Evolutionary conservation across 805 yeast genomes (phyloP), one percentile per base, ranked within the genome.

Genomic region (Wickerhamomyces mucosus): DNA sequence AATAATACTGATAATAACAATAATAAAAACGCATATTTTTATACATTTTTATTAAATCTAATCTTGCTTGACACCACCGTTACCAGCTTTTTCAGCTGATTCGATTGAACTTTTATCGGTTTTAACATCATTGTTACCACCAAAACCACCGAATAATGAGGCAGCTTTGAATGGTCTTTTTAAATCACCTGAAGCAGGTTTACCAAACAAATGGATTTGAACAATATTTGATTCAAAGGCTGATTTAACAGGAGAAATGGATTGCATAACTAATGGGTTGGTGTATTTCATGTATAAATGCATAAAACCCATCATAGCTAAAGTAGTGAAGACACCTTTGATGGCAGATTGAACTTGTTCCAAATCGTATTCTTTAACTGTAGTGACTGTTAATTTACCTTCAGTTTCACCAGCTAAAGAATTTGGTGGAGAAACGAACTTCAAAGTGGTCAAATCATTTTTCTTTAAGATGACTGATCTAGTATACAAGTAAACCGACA

Each of bases 281-380:
- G 96, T 86, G 71, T 85, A 92, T 63, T 85, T 81, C 94, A 92
- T 75, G 75, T 89, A 89, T 40, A 92, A 53, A 62, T 92, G 98
- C 97, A 89, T 88, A 77, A 89, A 82, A 17, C 80, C 94, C 88
- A 92, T 88, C 95, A 92, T 85, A 50, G 94, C 96, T 46, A 88
- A 55, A 42, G 94, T 81, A 41, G 94, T 82, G 69, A 79, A 77
- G 45, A 85, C 72, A 42, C 94, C 75, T 62, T 82, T 85, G 59
- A 88, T 70, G 38, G 85, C 77, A 32, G 73, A 39, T 58, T 82
- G 76, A 40, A 89, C 71, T 65, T 89, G 96, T 54, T 76, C 70
- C 57, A 88, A 72, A 61, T 92, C 98, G 67, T 92, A 92, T 48
- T 92, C 96, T 67, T 76, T 84, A 43, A 86, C 85, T 32, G 97